Conservation (phyloP, 129 eudicot species). For the Flaveria bidentis region DNA sequence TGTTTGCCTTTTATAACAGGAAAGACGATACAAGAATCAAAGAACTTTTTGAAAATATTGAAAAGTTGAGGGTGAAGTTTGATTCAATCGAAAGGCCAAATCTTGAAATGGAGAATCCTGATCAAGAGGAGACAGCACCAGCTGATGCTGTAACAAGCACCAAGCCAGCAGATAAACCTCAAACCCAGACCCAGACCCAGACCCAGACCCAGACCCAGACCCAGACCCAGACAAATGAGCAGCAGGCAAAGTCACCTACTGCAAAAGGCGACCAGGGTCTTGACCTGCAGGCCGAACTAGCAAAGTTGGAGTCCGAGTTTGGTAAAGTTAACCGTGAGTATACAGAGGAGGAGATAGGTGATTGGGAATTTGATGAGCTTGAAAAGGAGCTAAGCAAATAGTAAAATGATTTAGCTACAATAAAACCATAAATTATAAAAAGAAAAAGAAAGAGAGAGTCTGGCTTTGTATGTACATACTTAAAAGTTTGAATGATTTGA, state of each 20-base stretch:
- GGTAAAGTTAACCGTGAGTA: conserved; percentile 71
- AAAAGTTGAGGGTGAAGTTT: conserved; percentile 72
- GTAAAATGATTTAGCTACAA: conserved; percentile 1
- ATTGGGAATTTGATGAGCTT: conserved; percentile 95
- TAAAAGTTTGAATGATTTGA: conserved; percentile 28
- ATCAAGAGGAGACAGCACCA: conserved; percentile 28
- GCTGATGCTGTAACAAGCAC: conserved; percentile 40
- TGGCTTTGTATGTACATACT: conserved; percentile 35
- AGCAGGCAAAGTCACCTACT: conserved; percentile 32
- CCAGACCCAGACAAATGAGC: conserved; percentile 23
- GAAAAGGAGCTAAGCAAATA: conserved; percentile 70
- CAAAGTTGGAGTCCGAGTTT: conserved; percentile 81
- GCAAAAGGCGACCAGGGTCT: conserved; percentile 51
- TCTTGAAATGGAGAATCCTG: conserved; percentile 70
- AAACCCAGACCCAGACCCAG: conserved; percentile 23
- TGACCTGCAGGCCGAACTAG: conserved; percentile 77
- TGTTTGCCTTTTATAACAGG: conserved; percentile 42
- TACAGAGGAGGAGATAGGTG: conserved; percentile 81
- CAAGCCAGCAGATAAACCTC: conserved; percentile 40
- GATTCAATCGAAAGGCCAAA: conserved; percentile 88
- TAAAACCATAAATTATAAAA: conserved; percentile 28
- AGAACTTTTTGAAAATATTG: conserved; percentile 78
- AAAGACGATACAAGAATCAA: conserved; percentile 68
- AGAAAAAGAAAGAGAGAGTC: neutral
- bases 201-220: conserved; percentile 28